These are phyloP conservation scores for Aspergillus hortae DNA, from an alignment of 2,329 filamentous ascomycete species.

Conservation along the genomic window DNA sequence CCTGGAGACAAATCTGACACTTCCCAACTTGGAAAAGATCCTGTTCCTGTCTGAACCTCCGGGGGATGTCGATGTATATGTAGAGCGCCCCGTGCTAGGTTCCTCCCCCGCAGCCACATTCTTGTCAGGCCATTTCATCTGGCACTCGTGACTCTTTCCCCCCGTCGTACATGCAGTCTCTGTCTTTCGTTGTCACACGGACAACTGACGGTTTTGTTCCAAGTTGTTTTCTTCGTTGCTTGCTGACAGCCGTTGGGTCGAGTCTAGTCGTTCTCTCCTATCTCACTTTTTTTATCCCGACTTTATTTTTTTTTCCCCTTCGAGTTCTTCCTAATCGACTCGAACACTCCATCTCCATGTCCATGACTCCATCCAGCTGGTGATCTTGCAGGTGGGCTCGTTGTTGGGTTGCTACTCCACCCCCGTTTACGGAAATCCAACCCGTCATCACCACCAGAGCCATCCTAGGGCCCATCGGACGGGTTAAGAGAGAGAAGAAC, in stretches of 20 bases:
- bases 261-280: too few species aligned
- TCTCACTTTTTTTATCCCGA: too few species aligned
- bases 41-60: too few species aligned
- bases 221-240: not conserved
- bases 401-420: conserved; percentile 5
- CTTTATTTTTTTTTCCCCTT: too few species aligned
- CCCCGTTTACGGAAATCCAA: conserved; percentile 14
- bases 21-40: not conserved
- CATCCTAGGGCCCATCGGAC: too few species aligned
- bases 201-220: conserved; percentile 1
- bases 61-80: not conserved
- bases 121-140: conserved; percentile 5
- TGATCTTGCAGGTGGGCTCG: not conserved
- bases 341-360: too few species aligned
- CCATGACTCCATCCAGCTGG: not conserved
- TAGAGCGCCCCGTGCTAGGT: not conserved
- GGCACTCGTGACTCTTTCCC: conserved; percentile 3
- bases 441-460: not conserved
- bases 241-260: not conserved
- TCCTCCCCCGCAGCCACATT: conserved; percentile 6
- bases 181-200: conserved; percentile 1
- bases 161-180: conserved; percentile 2
- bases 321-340: too few species aligned
- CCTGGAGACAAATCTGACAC: not conserved
- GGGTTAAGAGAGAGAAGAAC: not conserved